These are phyloP conservation scores for Triticum dicoccoides DNA, from an alignment of 176 grass and related monocot genomes.

Conservation along the genomic window DNA sequence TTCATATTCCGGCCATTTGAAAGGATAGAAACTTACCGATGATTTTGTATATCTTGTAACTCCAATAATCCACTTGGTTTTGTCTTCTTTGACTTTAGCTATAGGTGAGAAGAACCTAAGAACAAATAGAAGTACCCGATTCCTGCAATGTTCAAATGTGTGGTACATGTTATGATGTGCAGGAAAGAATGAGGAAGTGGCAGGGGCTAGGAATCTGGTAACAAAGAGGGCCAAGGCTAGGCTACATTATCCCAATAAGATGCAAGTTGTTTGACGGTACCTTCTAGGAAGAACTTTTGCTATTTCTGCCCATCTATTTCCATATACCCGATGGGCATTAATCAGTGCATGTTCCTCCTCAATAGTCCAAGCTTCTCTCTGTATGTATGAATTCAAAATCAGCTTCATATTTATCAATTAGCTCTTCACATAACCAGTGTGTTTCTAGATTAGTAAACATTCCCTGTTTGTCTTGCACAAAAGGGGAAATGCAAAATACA, in stretches of 20 bases:
- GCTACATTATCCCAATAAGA: too few species aligned
- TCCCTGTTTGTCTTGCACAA: not conserved
- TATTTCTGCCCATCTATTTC: not conserved
- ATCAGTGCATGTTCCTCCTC: conserved; percentile 77
- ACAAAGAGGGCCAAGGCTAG: conserved; percentile 1
- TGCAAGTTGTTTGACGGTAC: too few species aligned
- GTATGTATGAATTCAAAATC: conserved; percentile 38
- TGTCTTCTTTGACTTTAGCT: too few species aligned
- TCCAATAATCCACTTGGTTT: too few species aligned
- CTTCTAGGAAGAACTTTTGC: too few species aligned
- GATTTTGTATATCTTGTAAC: too few species aligned
- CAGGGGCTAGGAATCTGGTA: conserved; percentile 50
- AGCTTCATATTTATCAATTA: not conserved
- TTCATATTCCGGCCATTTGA: too few species aligned
- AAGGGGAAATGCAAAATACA: not conserved
- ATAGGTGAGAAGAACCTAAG: too few species aligned
- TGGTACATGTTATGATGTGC: conserved; percentile 24
- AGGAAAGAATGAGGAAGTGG: conserved; percentile 35
- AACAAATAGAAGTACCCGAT: not conserved
- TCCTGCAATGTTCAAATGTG: conserved; percentile 21
- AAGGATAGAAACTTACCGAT: too few species aligned
- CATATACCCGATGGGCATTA: conserved; percentile 70
- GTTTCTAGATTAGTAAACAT: not conserved
- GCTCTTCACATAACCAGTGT: not conserved
- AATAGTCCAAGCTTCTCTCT: conserved; percentile 84